Evolutionary conservation across 2,329 filamentous ascomycete species (phyloP), one percentile per base, ranked within the genome.

Genomic region (Cercospora brassicicola): DNA sequence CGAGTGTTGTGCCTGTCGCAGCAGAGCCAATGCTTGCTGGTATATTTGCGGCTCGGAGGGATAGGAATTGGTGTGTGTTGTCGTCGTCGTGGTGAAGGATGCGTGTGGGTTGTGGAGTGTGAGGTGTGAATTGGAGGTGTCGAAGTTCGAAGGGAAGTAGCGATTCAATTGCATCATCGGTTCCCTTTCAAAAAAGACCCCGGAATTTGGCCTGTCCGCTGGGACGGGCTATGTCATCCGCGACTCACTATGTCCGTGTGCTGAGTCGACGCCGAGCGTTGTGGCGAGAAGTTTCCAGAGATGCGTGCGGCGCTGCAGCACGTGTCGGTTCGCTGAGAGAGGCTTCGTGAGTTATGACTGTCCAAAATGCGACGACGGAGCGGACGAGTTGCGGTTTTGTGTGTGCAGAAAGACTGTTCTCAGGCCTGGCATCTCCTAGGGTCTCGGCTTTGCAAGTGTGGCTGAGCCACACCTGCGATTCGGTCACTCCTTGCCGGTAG

Each of bases 1-100:
- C 26, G 33, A 18, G 4, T 31, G 33, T 11, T 23, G 11, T 23
- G 66, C 59, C 33, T 51, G 66, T 33, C 48, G 55, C 26, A 67
- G 39, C 28, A 67, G 66, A 55, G 61, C 61, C 62, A 67, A 64
- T 67, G 66, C 66, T 59, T 64, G 66, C 28, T 60, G 66, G 61
- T 64, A 65, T 36, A 60, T 65, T 36, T 51, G 51, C 45, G 65
- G 53, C 26, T 67, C 53, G 61, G 59, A 23, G 26, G 61, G 39
- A 15, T 55, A 9, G 20, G 42, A 18, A 30, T 55, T 55, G 23
- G 6, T 26, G 48, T 28, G 36, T 4, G 39, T 10, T 7, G 45
- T 63, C 0, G 42, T 53, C 23, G 30, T 63, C 23, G 28, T 20
- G 48, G 31, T 36, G 31, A 18, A 33, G 33, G 20, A n/a, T 64